These are phyloP conservation scores for Meira nashicola DNA, from an alignment of 1,284 basidiomycete genomes.

Conservation along the genomic window DNA sequence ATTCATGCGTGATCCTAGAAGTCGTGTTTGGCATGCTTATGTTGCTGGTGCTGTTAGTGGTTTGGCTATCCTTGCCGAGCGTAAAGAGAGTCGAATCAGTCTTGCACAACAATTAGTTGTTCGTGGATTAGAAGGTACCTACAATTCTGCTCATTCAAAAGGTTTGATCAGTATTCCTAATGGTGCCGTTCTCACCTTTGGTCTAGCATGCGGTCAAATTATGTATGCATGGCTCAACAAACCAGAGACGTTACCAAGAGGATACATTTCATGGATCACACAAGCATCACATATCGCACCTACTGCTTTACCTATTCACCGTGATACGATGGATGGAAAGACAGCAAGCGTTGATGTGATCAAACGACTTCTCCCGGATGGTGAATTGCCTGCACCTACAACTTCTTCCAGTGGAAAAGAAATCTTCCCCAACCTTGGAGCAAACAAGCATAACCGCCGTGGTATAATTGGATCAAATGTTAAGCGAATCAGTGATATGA, in stretches of 20 bases:
- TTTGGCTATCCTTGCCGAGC: constrained; percentile 78
- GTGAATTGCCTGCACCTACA: constrained; percentile 19
- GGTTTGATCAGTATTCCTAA: constrained; percentile 66
- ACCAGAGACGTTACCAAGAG: constrained; percentile 32
- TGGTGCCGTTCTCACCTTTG: constrained; percentile 78
- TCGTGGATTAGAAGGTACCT: constrained; percentile 72
- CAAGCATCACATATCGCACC: constrained; percentile 37
- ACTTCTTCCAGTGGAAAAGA: constrained; percentile 22
- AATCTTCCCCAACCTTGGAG: constrained; percentile 31
- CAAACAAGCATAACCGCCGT: constrained; percentile 28
- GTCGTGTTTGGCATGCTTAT: constrained; percentile 75
- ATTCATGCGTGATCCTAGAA: constrained; percentile 40
- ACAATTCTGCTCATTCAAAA: constrained; percentile 67
- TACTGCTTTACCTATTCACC: constrained; percentile 6
- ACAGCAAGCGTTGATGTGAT: constrained; percentile 17
- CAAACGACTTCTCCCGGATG: constrained; percentile 31
- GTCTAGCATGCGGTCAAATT: constrained; percentile 71
- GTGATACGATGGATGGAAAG: constrained; percentile 4
- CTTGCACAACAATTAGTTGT: constrained; percentile 91
- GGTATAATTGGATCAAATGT: constrained; percentile 44
- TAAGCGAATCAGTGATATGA: constrained; percentile 34
- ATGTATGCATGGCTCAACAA: constrained; percentile 69
- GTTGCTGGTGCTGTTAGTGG: constrained; percentile 77
- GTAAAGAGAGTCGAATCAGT: constrained; percentile 63
- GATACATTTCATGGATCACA: constrained; percentile 48